A percentile compares a stretch with the other conserved stretches of the same genome.
phyloP scores from a whole-genome alignment of 306 rosid species.

The Vigna nakashimae region DNA sequence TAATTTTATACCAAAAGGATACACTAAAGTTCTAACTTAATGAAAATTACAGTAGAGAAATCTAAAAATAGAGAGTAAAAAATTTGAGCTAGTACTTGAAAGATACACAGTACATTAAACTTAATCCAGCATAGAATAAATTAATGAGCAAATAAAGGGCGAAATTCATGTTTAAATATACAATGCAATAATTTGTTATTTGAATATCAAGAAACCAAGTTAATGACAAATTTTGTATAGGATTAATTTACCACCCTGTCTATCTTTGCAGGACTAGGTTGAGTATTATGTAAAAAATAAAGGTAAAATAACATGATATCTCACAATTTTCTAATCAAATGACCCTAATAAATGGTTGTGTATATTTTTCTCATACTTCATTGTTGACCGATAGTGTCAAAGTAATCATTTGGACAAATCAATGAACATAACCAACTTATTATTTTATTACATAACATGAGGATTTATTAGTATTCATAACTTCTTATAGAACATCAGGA shows the following conservation, averaged over 20 bases:
- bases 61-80: neutral
- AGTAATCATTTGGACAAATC: no score
- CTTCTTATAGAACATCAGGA: neutral
- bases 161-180: neutral
- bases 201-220: neutral
- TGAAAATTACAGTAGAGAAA: no score
- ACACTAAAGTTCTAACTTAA: neutral
- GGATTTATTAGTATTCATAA: neutral
- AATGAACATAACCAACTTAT: neutral
- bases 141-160: neutral
- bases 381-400: neutral
- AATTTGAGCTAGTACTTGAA: neutral
- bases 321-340: neutral
- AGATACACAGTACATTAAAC: neutral
- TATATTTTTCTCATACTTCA: neutral
- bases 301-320: neutral
- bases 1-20: conserved; percentile 8
- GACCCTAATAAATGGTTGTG: neutral
- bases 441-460: neutral
- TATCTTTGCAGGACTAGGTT: neutral
- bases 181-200: neutral
- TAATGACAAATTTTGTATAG: neutral
- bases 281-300: neutral
- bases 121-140: neutral
- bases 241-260: neutral